Conservation (phyloP, 768 basidiomycete species). For the Trametes punicea region DNA sequence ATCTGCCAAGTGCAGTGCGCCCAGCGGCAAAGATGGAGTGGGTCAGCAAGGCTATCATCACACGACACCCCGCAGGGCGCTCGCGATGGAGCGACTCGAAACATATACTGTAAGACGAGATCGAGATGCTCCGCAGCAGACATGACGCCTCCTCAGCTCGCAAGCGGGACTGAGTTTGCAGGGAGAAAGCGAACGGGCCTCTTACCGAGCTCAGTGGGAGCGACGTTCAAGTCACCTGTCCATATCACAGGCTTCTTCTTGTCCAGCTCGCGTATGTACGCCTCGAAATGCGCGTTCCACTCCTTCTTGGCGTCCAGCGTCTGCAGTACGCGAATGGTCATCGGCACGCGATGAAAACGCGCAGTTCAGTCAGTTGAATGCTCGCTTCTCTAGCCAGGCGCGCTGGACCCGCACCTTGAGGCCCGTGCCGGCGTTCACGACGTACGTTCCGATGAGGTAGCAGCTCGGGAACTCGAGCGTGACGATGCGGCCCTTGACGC, state of each 20-base stretch:
- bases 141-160: no score
- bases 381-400: neutral
- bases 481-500: slow-evolving; percentile 73
- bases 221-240: slow-evolving; percentile 86
- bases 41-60: neutral
- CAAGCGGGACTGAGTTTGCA: no score
- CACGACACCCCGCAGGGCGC: neutral
- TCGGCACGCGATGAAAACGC: neutral
- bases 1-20: slow-evolving; percentile 49
- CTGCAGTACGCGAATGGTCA: slow-evolving; percentile 35
- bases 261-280: slow-evolving; percentile 70
- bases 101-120: neutral
- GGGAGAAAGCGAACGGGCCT: neutral
- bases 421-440: slow-evolving; percentile 75
- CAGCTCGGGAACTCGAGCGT: slow-evolving; percentile 74
- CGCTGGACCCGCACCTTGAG: slow-evolving; percentile 52
- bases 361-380: neutral
- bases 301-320: slow-evolving; percentile 71
- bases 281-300: slow-evolving; percentile 78
- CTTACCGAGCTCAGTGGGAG: slow-evolving; percentile 68
- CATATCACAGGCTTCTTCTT: slow-evolving; percentile 82
- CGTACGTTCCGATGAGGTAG: slow-evolving; percentile 78
- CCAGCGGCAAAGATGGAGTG: neutral
- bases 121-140: neutral
- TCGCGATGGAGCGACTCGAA: neutral